These are phyloP conservation scores for Rhizophlyctis rosea DNA, from an alignment of 192 early-diverging fungal species.

Conservation along the genomic window DNA sequence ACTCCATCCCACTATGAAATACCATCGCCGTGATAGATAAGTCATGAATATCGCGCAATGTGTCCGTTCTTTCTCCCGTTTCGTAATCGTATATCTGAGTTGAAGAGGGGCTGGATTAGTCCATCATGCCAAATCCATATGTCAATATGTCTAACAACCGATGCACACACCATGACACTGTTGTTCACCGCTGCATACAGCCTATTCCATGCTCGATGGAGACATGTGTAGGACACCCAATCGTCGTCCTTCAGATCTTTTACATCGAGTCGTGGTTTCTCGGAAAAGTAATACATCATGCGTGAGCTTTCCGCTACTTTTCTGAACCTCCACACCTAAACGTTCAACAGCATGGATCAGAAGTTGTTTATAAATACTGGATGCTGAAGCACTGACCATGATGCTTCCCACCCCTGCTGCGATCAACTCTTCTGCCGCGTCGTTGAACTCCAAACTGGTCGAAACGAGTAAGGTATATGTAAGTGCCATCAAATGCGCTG, in stretches of 20 bases:
- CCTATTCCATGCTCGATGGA: conserved; percentile 18
- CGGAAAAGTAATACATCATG: conserved; percentile 29
- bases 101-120: too few species aligned
- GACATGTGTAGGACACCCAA: conserved; percentile 40
- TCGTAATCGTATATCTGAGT: conserved; percentile 48
- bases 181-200: conserved; percentile 46
- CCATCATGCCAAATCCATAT: background rate
- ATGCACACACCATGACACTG: conserved; percentile 39
- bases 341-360: conserved; percentile 7
- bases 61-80: conserved; percentile 37
- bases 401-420: conserved; percentile 45
- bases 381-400: conserved; percentile 16
- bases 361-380: background rate
- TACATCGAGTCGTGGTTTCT: conserved; percentile 37
- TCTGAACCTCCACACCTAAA: conserved; percentile 41
- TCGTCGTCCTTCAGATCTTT: conserved; percentile 43
- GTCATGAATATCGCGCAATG: conserved; percentile 37
- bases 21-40: conserved; percentile 45
- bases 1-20: conserved; percentile 35
- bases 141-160: too few species aligned
- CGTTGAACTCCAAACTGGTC: conserved; percentile 42
- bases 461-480: background rate
- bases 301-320: conserved; percentile 7
- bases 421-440: conserved; percentile 36
- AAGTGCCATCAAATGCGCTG: background rate